Conservation (phyloP, 257 asterid genomes). For the Solanum dulcamara region DNA sequence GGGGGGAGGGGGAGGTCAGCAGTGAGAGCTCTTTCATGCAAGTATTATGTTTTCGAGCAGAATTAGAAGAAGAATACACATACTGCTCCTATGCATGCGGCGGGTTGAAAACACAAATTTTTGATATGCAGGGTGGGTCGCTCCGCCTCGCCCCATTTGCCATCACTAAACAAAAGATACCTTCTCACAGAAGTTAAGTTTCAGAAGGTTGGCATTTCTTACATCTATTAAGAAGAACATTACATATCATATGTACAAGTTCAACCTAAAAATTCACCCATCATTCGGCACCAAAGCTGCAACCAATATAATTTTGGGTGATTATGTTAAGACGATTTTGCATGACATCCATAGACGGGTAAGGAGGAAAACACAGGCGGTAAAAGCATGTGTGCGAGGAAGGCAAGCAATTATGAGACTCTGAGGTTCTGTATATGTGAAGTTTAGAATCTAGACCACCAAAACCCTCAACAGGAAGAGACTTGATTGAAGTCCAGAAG, state of each 20-base stretch:
- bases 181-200: conserved; percentile 1
- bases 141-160: no score
- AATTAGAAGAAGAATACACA: no score
- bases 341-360: conserved; percentile 35
- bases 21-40: background rate
- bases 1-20: no score
- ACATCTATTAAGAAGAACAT: background rate
- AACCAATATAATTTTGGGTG: conserved; percentile 76
- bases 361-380: conserved; percentile 66
- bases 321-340: conserved; percentile 43
- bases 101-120: no score
- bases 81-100: no score
- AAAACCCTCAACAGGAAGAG: conserved; percentile 75
- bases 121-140: no score
- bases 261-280: conserved; percentile 15
- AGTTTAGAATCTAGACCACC: conserved; percentile 72
- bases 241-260: conserved; percentile 30
- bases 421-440: conserved; percentile 36
- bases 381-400: conserved; percentile 82
- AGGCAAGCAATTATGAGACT: conserved; percentile 51
- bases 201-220: background rate
- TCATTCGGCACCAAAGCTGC: conserved; percentile 86
- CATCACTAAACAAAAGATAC: background rate
- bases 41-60: no score
- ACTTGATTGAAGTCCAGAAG: conserved; percentile 88